Percentiles rank a stretch among this genome's conserved stretches.
Evolutionary conservation across 1,284 basidiomycete species (phyloP).

Genomic region (Puccinia coronata): DNA sequence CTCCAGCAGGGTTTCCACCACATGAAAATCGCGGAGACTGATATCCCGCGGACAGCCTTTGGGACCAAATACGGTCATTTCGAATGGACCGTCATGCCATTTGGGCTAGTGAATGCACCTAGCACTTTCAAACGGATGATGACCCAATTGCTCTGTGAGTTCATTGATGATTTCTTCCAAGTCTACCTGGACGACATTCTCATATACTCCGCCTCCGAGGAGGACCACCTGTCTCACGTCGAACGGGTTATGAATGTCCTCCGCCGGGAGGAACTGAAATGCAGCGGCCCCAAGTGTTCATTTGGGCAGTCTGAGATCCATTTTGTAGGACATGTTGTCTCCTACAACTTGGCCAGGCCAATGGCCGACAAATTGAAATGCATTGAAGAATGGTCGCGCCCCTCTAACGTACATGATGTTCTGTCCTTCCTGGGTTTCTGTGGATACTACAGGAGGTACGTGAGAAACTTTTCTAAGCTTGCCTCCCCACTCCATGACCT

Average conservation of each 20-base stretch:
- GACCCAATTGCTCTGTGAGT: slow-evolving; percentile 34
- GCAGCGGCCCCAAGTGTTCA: slow-evolving; percentile 43
- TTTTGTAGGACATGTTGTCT: slow-evolving; percentile 57
- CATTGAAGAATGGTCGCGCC: background rate
- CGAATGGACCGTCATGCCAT: too few species aligned
- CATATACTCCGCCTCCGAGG: too few species aligned
- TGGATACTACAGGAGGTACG: too few species aligned
- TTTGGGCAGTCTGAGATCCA: slow-evolving; percentile 54
- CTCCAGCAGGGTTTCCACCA: background rate
- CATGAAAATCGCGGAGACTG: background rate
- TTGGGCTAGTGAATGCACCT: too few species aligned
- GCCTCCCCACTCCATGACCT: too few species aligned
- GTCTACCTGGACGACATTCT: too few species aligned
- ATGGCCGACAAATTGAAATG: background rate
- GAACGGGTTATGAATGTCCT: slow-evolving; percentile 19
- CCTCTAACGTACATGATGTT: too few species aligned
- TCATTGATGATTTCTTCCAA: slow-evolving; percentile 18
- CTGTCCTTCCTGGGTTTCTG: too few species aligned
- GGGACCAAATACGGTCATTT: too few species aligned
- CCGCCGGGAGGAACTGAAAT: slow-evolving; percentile 22
- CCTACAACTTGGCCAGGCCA: background rate
- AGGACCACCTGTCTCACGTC: slow-evolving; percentile 50
- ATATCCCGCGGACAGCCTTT: slow-evolving; percentile 23
- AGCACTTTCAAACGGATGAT: too few species aligned
- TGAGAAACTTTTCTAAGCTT: too few species aligned